Conservation (phyloP, 768 basidiomycete genomes). For the Hortiboletus campestris region DNA sequence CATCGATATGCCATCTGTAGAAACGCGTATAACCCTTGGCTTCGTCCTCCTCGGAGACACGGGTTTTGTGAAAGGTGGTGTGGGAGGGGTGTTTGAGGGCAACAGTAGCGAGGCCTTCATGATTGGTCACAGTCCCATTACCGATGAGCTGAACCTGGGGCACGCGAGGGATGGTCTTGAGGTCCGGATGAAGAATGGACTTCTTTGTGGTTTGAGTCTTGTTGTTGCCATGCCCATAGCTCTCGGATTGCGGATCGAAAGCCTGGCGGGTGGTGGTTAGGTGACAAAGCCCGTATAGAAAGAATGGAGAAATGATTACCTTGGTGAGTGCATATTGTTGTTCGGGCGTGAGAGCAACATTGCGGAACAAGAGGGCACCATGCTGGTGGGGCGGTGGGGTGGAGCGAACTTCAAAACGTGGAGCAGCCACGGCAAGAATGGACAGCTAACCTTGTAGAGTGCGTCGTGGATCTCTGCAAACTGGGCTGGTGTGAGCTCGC, state of each 20-base stretch:
- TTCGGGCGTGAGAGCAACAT: constrained; percentile 68
- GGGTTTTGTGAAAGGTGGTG: constrained; percentile 83
- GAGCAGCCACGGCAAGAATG: neutral
- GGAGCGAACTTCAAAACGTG: neutral
- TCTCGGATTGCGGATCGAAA: constrained; percentile 62
- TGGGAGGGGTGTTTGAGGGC: constrained; percentile 86
- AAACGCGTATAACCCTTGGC: constrained; percentile 78
- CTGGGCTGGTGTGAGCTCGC: constrained; percentile 53
- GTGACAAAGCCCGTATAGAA: neutral
- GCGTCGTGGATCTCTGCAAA: constrained; percentile 67
- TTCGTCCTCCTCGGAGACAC: constrained; percentile 71
- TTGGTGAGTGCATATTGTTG: constrained; percentile 85
- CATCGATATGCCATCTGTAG: constrained; percentile 93
- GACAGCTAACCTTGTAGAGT: constrained; percentile 64
- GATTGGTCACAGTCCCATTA: constrained; percentile 75
- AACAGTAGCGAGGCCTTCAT: constrained; percentile 77
- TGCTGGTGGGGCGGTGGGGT: constrained; percentile 45
- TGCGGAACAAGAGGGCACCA: constrained; percentile 70
- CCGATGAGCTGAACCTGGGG: constrained; percentile 93
- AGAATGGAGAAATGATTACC: constrained; percentile 37
- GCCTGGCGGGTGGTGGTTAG: constrained; percentile 45
- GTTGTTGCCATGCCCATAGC: constrained; percentile 87
- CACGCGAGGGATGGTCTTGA: constrained; percentile 86
- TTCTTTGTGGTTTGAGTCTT: constrained; percentile 71
- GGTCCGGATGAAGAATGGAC: constrained; percentile 84